A percentile compares a stretch with the other conserved stretches of the same genome.
Evolutionary conservation across 2,329 filamentous ascomycete genomes (phyloP).

Genomic region (Ophiostoma quercus): DNA sequence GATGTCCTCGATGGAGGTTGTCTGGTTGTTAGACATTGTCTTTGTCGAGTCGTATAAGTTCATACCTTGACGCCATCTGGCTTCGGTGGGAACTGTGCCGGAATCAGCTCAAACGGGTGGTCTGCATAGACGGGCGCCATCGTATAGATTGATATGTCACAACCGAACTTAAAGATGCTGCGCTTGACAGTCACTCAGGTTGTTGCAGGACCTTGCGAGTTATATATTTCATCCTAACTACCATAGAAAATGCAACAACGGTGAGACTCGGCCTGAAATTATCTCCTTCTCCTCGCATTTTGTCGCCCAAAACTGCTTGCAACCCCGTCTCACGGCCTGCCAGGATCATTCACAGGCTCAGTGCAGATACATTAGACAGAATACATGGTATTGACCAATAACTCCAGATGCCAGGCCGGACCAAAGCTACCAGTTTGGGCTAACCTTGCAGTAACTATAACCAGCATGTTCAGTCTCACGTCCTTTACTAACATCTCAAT

Average conservation of each 20-base stretch:
- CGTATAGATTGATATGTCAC: neutral
- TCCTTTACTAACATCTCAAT: neutral
- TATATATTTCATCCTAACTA: neutral
- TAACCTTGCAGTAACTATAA: neutral
- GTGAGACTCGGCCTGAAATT: too few relatives aligned
- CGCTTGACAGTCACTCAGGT: neutral
- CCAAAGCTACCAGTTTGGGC: too few relatives aligned
- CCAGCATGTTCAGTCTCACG: neutral
- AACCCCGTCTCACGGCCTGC: neutral
- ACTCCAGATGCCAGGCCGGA: too few relatives aligned
- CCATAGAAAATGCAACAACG: neutral
- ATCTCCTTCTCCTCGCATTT: neutral
- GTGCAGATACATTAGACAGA: neutral
- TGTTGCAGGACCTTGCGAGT: neutral
- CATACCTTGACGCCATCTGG: constrained; percentile 4
- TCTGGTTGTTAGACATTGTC: constrained; percentile 28
- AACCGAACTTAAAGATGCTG: neutral
- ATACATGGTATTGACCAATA: neutral
- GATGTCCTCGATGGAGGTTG: constrained; percentile 22
- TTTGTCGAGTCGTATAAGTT: neutral
- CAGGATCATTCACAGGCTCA: neutral
- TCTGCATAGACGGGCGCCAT: constrained; percentile 32
- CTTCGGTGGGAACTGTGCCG: constrained; percentile 12
- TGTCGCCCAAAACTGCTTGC: neutral
- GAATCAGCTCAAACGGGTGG: constrained; percentile 30